Conservation (phyloP, 345 rosid genomes). For the Boechera stricta region DNA sequence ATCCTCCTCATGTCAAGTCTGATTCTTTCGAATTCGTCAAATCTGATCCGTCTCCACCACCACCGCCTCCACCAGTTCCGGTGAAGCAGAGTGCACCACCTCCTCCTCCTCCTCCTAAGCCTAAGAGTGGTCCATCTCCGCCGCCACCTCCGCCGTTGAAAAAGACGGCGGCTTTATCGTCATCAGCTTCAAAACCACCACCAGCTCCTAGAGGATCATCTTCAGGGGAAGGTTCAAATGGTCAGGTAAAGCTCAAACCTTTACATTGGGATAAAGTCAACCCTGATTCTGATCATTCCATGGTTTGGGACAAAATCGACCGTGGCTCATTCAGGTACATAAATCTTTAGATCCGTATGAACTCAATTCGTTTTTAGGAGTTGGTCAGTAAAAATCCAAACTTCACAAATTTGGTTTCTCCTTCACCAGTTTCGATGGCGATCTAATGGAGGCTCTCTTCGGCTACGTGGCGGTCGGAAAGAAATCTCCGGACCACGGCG, state of each 20-base stretch:
- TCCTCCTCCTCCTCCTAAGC: constrained; percentile 38
- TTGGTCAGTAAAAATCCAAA: not conserved
- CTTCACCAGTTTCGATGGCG: constrained; percentile 68
- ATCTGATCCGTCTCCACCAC: not conserved
- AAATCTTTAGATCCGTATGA: not conserved
- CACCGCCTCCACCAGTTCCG: constrained; percentile 40
- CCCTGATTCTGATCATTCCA: constrained; percentile 62
- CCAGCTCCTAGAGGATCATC: constrained; percentile 48
- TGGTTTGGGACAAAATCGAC: constrained; percentile 91
- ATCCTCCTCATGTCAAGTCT: constrained; percentile 2
- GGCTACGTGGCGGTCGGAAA: constrained; percentile 67
- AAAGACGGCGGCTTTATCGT: constrained; percentile 41
- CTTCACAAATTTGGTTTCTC: not conserved
- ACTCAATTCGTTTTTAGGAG: not conserved
- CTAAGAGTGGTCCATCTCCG: constrained; percentile 43
- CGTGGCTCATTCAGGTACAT: constrained; percentile 81
- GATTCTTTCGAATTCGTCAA: not conserved
- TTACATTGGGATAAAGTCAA: constrained; percentile 91
- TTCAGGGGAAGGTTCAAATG: constrained; percentile 44
- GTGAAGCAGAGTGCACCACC: constrained; percentile 40
- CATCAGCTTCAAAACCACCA: constrained; percentile 47
- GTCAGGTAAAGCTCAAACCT: constrained; percentile 76
- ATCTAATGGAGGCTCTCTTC: constrained; percentile 94
- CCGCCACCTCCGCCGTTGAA: constrained; percentile 51
- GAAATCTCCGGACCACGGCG: constrained; percentile 49